Base-by-base conservation (phyloP, 2,329 filamentous ascomycete genomes). In the Neonectria hederae region DNA sequence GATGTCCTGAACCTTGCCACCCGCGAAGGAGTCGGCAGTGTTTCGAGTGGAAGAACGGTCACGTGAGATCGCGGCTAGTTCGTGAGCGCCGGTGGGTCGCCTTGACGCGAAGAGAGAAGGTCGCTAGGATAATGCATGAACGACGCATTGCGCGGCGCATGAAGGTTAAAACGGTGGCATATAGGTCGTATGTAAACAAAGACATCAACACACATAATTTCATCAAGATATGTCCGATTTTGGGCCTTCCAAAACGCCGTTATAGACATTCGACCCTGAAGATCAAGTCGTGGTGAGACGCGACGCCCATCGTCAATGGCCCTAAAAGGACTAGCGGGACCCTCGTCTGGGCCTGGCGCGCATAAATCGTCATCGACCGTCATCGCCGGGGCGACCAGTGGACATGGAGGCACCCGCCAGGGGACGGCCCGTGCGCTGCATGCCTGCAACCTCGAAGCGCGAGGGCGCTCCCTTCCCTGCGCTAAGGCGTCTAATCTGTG, bases 381-480 rank as follows among this genome's bases (percentile, higher is more conserved):
- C 73, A 77, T 79, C 72, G 69, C 76, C 74, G 68, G 69, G 77
- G 78, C 77, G 75, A 79, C 76, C 67, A 66, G 51, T 17, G 19
- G 48, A 62, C 62, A 45, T 52, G 24, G 26, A 48, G 57, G 73
- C 66, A 63, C 35, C 17, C 59, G 38, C 63, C 71, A 56, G 9
- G 0, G 8, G 3, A 28, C 49, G 75, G 69, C 26, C 67, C 70
- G 72, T 74, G 75, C 74, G 48, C 59, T 4, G 58, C 67, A 66
- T 72, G 58, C 73, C 67, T 63, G 46, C 55, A 61, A 52, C 35
- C 22, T 46, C 32, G 49, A 48, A 54, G 53, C 65, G 54, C 46
- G 51, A 55, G 65, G 60, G 57, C 61, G 56, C 57, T 62, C 57
- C 51, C 61, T 43, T 19, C 48, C 64, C 61, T 71, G 68, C 64